Conservation (phyloP, 2,329 filamentous ascomycete genomes). For the Hirsutella thompsonii region DNA sequence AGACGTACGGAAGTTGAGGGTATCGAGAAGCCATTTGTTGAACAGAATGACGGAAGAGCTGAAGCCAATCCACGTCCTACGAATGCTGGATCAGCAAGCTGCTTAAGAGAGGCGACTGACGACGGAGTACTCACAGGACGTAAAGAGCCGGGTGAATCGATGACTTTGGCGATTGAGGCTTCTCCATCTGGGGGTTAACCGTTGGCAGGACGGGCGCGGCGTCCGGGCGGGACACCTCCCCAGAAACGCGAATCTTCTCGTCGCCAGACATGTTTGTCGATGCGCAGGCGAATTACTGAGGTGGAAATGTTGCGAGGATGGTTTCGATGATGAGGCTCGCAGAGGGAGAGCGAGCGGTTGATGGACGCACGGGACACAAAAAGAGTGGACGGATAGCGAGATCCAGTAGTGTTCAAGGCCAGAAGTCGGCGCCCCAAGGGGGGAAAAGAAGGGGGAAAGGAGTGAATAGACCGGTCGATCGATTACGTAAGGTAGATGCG, state of each 20-base stretch:
- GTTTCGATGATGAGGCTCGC: conserved; percentile 10
- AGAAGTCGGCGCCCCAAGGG: not conserved
- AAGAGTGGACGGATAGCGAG: conserved; percentile 25
- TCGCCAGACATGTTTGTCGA: conserved; percentile 15
- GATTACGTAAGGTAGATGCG: conserved; percentile 20
- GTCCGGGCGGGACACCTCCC: conserved; percentile 54
- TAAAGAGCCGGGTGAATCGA: conserved; percentile 74
- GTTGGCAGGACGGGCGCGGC: conserved; percentile 59
- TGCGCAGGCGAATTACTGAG: not conserved
- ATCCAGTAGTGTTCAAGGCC: conserved; percentile 8
- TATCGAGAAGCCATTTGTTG: conserved; percentile 97
- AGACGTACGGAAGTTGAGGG: conserved; percentile 55
- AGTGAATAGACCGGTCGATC: conserved; percentile 10
- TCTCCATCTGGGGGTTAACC: conserved; percentile 64
- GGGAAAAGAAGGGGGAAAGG: conserved; percentile 8
- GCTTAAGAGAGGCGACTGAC: not conserved
- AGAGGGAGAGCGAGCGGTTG: conserved; percentile 14
- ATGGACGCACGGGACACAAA: conserved; percentile 15
- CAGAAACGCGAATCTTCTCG: conserved; percentile 75
- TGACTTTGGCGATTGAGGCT: conserved; percentile 50
- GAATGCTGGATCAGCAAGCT: not conserved
- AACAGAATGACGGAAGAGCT: conserved; percentile 94
- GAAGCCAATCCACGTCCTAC: conserved; percentile 79
- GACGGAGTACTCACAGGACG: conserved; percentile 49
- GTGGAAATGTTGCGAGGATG: conserved; percentile 19